These are phyloP conservation scores for Acephala macrosclerotiorum DNA, from an alignment of 2,329 filamentous ascomycete species.

Conservation along the genomic window DNA sequence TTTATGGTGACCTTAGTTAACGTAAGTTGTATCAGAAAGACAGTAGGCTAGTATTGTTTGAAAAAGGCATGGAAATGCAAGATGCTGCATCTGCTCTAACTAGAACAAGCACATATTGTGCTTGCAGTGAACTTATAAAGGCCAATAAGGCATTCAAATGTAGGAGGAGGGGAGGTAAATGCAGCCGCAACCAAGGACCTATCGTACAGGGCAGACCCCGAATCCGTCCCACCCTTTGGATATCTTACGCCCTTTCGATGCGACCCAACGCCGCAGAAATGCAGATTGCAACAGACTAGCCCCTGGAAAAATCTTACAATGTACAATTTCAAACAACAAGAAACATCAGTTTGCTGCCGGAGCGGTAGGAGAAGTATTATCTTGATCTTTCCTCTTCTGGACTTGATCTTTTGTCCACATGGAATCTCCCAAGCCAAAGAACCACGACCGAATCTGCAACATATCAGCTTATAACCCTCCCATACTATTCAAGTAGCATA, in stretches of 20 bases:
- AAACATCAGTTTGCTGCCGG: constrained; percentile 26
- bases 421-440: constrained; percentile 49
- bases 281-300: not conserved
- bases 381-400: constrained; percentile 26
- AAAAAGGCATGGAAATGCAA: too few relatives aligned
- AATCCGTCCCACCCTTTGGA: not conserved
- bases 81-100: too few relatives aligned
- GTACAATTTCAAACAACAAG: not conserved
- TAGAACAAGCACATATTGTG: too few relatives aligned
- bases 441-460: constrained; percentile 48
- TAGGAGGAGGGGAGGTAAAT: not conserved
- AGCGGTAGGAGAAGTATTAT: constrained; percentile 34
- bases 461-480: constrained; percentile 25
- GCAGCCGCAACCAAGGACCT: not conserved
- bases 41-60: too few relatives aligned
- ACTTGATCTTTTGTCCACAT: constrained; percentile 42
- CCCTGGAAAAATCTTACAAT: not conserved
- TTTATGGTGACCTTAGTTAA: too few relatives aligned
- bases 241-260: not conserved
- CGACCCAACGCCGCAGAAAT: constrained; percentile 1
- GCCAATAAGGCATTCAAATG: too few relatives aligned
- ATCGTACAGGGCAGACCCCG: not conserved
- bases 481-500: constrained; percentile 44
- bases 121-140: too few relatives aligned
- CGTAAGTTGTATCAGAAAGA: too few relatives aligned